Conservation (phyloP, 2,329 filamentous ascomycete genomes). For the Chalaropsis ovoidea region DNA sequence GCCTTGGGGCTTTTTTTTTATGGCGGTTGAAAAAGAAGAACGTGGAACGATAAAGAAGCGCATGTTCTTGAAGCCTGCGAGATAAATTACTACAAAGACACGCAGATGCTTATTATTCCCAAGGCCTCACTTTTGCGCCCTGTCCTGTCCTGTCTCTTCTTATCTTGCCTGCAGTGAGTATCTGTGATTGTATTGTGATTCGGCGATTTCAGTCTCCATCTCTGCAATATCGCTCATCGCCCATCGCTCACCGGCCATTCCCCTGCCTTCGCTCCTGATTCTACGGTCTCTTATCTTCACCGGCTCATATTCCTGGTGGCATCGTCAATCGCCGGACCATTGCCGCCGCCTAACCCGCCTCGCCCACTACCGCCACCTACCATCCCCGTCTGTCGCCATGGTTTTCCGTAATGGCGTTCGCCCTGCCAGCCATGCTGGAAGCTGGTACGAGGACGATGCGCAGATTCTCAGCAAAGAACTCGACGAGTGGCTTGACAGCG, state of each 20-base stretch:
- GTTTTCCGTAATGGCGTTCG: conserved; percentile 29
- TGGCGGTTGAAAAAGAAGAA: neutral
- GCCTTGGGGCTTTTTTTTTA: neutral
- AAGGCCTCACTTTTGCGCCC: neutral
- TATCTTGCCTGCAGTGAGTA: neutral
- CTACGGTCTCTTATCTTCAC: neutral
- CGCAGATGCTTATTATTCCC: neutral
- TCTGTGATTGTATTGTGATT: neutral
- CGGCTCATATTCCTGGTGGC: neutral
- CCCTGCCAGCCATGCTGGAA: conserved; percentile 66
- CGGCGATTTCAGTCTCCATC: neutral
- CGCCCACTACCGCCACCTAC: neutral
- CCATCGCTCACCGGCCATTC: conserved; percentile 4
- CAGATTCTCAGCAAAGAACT: conserved; percentile 57
- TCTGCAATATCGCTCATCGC: conserved; percentile 6
- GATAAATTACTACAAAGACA: neutral
- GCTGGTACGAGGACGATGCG: conserved; percentile 67
- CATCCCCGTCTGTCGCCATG: conserved; percentile 2
- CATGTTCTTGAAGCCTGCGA: no score
- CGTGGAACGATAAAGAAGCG: neutral
- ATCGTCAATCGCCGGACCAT: neutral
- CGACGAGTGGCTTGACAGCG: conserved; percentile 60
- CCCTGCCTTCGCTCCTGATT: neutral
- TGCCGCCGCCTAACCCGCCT: neutral
- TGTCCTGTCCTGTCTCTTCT: neutral